Base-by-base conservation (phyloP, 352 stramenopile genomes). In the Globisporangium yorkense region DNA sequence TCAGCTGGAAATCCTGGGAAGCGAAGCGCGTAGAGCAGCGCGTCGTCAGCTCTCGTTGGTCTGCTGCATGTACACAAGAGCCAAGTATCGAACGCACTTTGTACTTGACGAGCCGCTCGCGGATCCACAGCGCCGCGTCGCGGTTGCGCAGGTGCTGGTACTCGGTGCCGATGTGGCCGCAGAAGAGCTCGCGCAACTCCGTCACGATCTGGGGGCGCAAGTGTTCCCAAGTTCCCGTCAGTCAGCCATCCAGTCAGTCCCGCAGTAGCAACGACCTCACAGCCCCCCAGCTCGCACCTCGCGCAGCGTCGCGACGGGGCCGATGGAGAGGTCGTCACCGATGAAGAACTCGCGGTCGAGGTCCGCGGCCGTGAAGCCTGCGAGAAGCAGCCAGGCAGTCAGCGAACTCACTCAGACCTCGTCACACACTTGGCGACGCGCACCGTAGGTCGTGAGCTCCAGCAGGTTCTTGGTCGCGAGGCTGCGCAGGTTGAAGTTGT, bases 91-190 rank as follows among this genome's bases (percentile, higher is more conserved):
- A n/a, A 33, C 24, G 33, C 18, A 48, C 27, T 49, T 92, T 91
- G 71, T 83, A 85, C 39, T 71, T 73, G 57, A 72, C 73, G 47
- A 92, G 70, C 1, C 74, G 70, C 41, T 90, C 71, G 15, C 79
- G 82, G 59, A 94, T 91, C 82, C 82, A 92, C 15, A 92, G 61
- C 40, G 80, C 80, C 16, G 80, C 96, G 47, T 98, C 81, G 15
- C 86, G 84, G 71, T 97, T 96, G 33, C 80, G 84, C 62, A 99
- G 94, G 67, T 99, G 97, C 78, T 99, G 98, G 70, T 99, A 99
- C 73, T 99, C 96, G 6, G 98, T 92, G 18, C 92, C 97, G 56
- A 99, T 89, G 43, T 89, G 97, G 24, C 92, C 87, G 60, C 97
- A 99, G 65, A 99, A 99, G 16, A 97, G 96, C 62, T 97, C 88